Conservation (phyloP, 345 rosid genomes). For the Syzygium aromaticum region DNA sequence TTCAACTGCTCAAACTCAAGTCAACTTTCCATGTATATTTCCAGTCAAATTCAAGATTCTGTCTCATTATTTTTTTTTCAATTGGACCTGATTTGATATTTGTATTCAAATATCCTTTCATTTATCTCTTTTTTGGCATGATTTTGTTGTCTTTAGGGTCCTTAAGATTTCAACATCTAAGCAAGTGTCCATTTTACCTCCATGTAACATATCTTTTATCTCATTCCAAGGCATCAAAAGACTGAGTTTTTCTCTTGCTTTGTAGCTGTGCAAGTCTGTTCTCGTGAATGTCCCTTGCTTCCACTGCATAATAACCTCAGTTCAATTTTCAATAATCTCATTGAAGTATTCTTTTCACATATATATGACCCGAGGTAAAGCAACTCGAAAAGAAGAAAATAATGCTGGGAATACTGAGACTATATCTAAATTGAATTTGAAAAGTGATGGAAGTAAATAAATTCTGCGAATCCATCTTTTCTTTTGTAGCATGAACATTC, state of each 20-base stretch:
- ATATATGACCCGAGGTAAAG: background rate
- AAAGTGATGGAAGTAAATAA: background rate
- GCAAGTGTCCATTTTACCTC: background rate
- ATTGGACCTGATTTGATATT: background rate
- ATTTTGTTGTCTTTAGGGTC: background rate
- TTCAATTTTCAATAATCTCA: background rate
- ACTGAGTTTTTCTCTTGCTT: background rate
- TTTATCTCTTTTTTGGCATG: background rate
- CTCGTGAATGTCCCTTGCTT: background rate
- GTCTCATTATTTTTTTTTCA: background rate
- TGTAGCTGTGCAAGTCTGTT: background rate
- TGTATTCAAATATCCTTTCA: background rate
- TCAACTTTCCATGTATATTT: background rate
- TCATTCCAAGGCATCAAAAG: background rate
- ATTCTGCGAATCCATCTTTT: background rate
- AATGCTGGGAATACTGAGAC: background rate
- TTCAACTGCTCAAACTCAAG: background rate
- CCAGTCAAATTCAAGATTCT: background rate
- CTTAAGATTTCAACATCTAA: background rate
- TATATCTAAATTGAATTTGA: background rate
- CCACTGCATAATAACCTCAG: background rate
- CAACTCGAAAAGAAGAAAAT: background rate
- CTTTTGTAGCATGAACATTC: background rate
- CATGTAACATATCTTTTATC: background rate
- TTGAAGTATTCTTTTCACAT: background rate